Percentiles rank a stretch among this genome's conserved stretches.
Evolutionary conservation across 306 rosid genomes (phyloP).

Genomic region (Gastrolobium villosum): DNA sequence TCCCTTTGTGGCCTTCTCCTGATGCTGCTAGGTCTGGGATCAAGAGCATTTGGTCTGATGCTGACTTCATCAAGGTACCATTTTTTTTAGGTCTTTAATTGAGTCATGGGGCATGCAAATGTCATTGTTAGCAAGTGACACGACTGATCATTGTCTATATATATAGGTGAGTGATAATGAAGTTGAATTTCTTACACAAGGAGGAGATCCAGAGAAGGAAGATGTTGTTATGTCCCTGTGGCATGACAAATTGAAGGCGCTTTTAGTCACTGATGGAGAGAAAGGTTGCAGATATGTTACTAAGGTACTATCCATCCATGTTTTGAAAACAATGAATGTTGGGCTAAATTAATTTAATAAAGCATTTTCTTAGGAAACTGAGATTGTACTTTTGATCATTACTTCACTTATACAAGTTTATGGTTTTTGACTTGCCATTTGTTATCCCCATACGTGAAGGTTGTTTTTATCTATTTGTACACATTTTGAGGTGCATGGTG

Average conservation of each 20-base stretch:
- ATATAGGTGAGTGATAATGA: constrained; percentile 77
- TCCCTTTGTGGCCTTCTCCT: constrained; percentile 74
- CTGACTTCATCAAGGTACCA: constrained; percentile 73
- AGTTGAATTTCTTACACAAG: constrained; percentile 68
- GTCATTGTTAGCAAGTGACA: neutral
- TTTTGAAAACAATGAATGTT: neutral
- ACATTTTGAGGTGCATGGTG: constrained; percentile 1
- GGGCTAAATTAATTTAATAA: neutral
- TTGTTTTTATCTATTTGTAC: neutral
- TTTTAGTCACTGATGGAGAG: constrained; percentile 73
- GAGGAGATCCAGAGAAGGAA: constrained; percentile 62
- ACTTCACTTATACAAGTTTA: neutral
- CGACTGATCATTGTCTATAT: neutral
- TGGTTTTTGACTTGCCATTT: neutral
- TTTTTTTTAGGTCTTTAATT: constrained; percentile 2
- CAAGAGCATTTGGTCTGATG: constrained; percentile 73
- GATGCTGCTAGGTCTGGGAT: constrained; percentile 71
- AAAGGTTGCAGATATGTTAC: constrained; percentile 77
- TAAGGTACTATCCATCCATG: constrained; percentile 54
- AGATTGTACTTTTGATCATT: neutral
- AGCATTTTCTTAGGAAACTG: constrained; percentile 23
- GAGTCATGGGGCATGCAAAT: neutral
- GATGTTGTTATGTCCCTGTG: constrained; percentile 62
- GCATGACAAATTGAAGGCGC: constrained; percentile 71
- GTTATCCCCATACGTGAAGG: neutral